Evolutionary conservation across 768 basidiomycete species (phyloP).

Genomic region (Sarcodon aspratus): DNA sequence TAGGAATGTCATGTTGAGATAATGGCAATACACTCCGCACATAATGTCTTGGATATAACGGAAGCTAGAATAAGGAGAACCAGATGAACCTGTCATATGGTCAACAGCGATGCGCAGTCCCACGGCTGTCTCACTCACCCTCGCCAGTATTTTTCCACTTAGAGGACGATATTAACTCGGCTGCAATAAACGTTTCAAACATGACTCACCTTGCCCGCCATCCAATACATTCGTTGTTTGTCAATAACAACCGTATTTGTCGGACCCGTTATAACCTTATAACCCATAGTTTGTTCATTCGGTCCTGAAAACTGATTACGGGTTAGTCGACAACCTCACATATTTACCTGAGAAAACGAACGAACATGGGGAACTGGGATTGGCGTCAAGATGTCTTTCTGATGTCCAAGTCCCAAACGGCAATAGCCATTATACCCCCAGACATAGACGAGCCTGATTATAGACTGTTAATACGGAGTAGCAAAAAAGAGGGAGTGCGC

Average conservation of each 20-base stretch:
- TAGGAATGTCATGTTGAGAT: slow-evolving; percentile 2
- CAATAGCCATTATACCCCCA: slow-evolving; percentile 93
- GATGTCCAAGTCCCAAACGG: slow-evolving; percentile 79
- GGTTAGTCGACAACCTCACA: neutral
- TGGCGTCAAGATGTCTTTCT: slow-evolving; percentile 71
- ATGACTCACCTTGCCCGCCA: slow-evolving; percentile 60
- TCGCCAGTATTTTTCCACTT: slow-evolving; percentile 96
- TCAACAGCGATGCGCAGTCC: neutral
- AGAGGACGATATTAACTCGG: slow-evolving; percentile 1
- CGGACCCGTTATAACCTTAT: slow-evolving; percentile 65
- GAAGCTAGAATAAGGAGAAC: slow-evolving; percentile 83
- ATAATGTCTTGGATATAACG: slow-evolving; percentile 80
- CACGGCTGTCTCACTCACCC: slow-evolving; percentile 30
- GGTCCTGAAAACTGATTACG: slow-evolving; percentile 57
- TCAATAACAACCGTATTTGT: slow-evolving; percentile 79
- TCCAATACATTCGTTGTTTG: slow-evolving; percentile 77
- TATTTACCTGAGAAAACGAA: neutral
- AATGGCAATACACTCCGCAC: slow-evolving; percentile 25
- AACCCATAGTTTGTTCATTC: slow-evolving; percentile 49
- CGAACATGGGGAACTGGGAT: slow-evolving; percentile 72
- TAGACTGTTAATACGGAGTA: neutral
- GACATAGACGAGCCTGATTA: slow-evolving; percentile 56
- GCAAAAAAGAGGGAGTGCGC: slow-evolving; percentile 8
- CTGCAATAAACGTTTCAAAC: neutral
- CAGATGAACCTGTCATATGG: slow-evolving; percentile 51